Base-by-base conservation (phyloP, 2,329 filamentous ascomycete species). In the Paecilomyces formosus region DNA sequence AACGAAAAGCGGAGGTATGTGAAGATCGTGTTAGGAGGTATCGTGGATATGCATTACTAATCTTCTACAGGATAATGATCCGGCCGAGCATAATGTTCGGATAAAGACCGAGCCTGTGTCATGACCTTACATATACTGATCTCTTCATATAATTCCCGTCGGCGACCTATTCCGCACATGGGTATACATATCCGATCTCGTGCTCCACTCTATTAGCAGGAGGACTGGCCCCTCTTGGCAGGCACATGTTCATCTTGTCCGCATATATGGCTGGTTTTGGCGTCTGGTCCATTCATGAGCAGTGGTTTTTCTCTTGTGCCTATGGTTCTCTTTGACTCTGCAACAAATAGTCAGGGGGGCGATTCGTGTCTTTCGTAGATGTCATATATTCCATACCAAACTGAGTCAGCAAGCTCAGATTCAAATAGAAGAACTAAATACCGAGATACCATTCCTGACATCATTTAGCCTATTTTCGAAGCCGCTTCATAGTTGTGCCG, bases 1-100 rank as follows among this genome's bases (percentile, higher is more conserved):
- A 92, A 75, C 79, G 89, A 61, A 92, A 92, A 74, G 88, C 88
- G 54, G 88, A 90, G 77, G 84, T 83, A 65, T 62, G 71, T 57
- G 39, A 18, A 45, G 39, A 21, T 3, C 49, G 45, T 5, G 5
- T 50, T 49, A 11, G 7, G 30, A 31, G 6, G 1, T 51, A 35
- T 39, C 26, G 5, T 18, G 13, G 52, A 18, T 52, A 26, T 12
- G 15, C 24, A 51, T 63, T 57, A 54, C 61, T 64, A 49, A 65
- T 56, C 54, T 8, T 26, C 57, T 30, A 24, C 56, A 74, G 69
- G 69, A 70, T 6, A 66, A 60, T 33, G 72, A 76, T 51, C 73
- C 72, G 55, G 69, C 72, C 6, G 67, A 69, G 28, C 67, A 69
- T 33, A 72, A 73, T 53, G 69, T 69, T 26, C 74, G 75, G 58